Evolutionary conservation across 140 eudicot species (phyloP).

Genomic region (Anethum foeniculum): DNA sequence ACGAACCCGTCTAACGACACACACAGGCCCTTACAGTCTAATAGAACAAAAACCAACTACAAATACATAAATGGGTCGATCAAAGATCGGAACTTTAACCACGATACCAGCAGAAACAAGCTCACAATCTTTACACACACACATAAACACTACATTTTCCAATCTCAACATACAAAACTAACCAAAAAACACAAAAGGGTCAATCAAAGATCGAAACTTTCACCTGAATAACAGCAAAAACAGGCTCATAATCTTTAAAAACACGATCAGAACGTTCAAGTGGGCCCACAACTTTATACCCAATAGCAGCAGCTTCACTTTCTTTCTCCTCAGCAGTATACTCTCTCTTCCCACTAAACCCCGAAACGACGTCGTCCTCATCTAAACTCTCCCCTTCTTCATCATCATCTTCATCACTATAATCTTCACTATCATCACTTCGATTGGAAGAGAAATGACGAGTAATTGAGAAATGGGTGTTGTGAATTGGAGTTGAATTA

Average conservation of each 20-base stretch:
- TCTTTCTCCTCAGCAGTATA: conserved; percentile 57
- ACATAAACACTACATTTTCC: background rate
- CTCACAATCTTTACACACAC: conserved; percentile 53
- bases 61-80: conserved; percentile 1
- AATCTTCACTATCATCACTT: conserved; percentile 25
- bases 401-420: conserved; percentile 29
- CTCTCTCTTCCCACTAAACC: conserved; percentile 19
- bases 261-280: conserved; percentile 58
- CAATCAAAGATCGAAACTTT: background rate
- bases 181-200: background rate
- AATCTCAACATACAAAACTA: background rate
- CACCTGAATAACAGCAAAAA: conserved; percentile 90
- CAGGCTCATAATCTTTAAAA: conserved; percentile 68
- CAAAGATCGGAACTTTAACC: conserved; percentile 23
- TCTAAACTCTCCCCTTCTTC: conserved; percentile 27
- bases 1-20: conserved; percentile 13
- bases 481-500: background rate
- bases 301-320: conserved; percentile 63
- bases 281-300: conserved; percentile 69
- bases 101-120: conserved; percentile 73
- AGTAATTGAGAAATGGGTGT: conserved; percentile 13
- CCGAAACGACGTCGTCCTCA: conserved; percentile 16
- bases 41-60: background rate
- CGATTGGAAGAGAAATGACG: conserved; percentile 45
- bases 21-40: background rate